Percentiles rank a stretch among this genome's conserved stretches.
These are phyloP conservation scores for Ogataea pignaliae DNA, from an alignment of 805 yeast species.

Conservation along the genomic window DNA sequence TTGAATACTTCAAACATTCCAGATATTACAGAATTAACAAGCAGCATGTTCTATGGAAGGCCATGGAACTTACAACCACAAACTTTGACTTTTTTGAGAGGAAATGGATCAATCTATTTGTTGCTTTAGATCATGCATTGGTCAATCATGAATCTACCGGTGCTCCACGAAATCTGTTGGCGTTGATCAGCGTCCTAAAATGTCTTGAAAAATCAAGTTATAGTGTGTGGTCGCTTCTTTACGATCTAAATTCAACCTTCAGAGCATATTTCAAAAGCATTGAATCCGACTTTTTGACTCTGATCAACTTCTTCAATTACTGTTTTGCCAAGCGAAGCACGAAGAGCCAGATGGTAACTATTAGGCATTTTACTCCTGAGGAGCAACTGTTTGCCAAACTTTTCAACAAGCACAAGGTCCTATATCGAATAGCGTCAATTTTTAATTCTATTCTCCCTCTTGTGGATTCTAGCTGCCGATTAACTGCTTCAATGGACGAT, in stretches of 20 bases:
- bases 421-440: background rate
- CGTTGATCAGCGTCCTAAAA: conserved; percentile 5
- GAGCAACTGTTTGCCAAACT: conserved; percentile 2
- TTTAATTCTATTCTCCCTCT: conserved; percentile 5
- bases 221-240: conserved; percentile 14
- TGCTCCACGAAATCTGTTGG: conserved; percentile 8
- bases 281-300: conserved; percentile 15
- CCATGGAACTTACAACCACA: background rate
- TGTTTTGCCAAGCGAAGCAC: background rate
- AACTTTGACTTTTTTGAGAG: conserved; percentile 9
- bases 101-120: conserved; percentile 12
- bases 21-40: conserved; percentile 2
- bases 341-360: no score
- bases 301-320: conserved; percentile 14
- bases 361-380: no score
- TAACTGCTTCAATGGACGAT: no score
- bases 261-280: conserved; percentile 4
- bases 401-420: conserved; percentile 6
- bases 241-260: conserved; percentile 12
- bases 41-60: conserved; percentile 11
- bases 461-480: background rate
- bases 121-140: conserved; percentile 8
- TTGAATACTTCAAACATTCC: conserved; percentile 4
- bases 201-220: conserved; percentile 8
- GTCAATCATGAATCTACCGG: conserved; percentile 1